A percentile compares a stretch with the other conserved stretches of the same genome.
Evolutionary conservation across 2,329 filamentous ascomycete genomes (phyloP).

Genomic region (Colletotrichum horii): DNA sequence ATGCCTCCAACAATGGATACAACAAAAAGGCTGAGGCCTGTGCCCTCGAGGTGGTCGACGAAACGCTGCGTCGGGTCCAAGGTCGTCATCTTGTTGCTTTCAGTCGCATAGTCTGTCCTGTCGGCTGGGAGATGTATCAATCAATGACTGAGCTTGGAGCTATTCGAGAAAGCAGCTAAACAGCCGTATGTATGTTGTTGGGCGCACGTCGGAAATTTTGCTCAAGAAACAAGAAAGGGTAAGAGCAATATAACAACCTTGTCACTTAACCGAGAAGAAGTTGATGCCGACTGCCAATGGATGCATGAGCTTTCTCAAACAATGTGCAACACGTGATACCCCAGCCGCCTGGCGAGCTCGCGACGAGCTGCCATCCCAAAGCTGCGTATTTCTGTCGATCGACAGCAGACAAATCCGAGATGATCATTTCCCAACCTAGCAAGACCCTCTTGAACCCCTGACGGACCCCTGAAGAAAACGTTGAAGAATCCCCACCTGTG

Average conservation of each 20-base stretch:
- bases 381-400: neutral
- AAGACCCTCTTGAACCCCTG: neutral
- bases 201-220: neutral
- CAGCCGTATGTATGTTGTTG: neutral
- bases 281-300: neutral
- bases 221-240: neutral
- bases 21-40: slow-evolving; percentile 21
- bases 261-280: neutral
- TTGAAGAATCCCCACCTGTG: neutral
- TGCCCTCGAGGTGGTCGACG: slow-evolving; percentile 12
- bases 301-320: neutral
- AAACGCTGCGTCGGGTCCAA: slow-evolving; percentile 11
- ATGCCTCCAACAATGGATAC: slow-evolving; percentile 23
- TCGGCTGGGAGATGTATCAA: neutral
- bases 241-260: neutral
- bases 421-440: neutral
- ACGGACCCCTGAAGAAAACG: neutral
- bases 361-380: neutral
- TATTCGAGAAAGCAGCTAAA: neutral
- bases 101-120: neutral
- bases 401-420: neutral
- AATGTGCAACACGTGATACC: neutral
- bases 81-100: slow-evolving; percentile 11
- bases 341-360: neutral
- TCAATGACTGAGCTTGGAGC: neutral